Percentiles rank a stretch among this genome's conserved stretches.
Evolutionary conservation across 805 yeast species (phyloP).

Genomic region (Cyberlindnera americana): DNA sequence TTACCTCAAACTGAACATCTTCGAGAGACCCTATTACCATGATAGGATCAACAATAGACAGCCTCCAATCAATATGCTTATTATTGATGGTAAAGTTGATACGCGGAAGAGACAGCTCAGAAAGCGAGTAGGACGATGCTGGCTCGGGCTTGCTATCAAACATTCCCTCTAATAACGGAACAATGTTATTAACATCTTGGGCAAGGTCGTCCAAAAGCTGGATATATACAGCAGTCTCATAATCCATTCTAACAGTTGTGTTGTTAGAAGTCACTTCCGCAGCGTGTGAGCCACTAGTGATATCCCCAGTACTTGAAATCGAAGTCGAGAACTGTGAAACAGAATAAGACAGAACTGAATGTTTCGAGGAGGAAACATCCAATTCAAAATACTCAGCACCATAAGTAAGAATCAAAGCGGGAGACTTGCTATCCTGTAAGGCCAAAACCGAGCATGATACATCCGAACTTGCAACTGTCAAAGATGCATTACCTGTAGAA

Average conservation of each 20-base stretch:
- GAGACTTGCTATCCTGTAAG: background rate
- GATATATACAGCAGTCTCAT: conserved; percentile 6
- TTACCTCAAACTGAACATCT: conserved; percentile 5
- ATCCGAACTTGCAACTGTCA: conserved; percentile 8
- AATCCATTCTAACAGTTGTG: conserved; percentile 10
- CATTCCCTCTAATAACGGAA: background rate
- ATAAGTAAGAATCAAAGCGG: conserved; percentile 4
- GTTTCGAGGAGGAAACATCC: conserved; percentile 8
- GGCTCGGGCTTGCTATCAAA: too few species aligned
- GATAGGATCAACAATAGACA: conserved; percentile 14
- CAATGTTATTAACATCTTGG: conserved; percentile 2
- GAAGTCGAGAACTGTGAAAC: conserved; percentile 9
- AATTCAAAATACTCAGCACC: conserved; percentile 16
- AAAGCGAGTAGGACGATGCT: too few species aligned
- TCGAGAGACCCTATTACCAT: conserved; percentile 6
- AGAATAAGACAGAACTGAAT: conserved; percentile 14
- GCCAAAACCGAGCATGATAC: conserved; percentile 6
- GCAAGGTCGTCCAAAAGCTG: conserved; percentile 6
- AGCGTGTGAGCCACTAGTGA: conserved; percentile 3
- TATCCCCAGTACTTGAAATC: conserved; percentile 1
- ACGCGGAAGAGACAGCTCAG: conserved; percentile 4
- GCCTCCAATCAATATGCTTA: conserved; percentile 13
- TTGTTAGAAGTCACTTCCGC: conserved; percentile 5
- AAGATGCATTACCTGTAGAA: conserved; percentile 6
- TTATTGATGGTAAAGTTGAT: conserved; percentile 1